Conservation (phyloP, 495 filamentous ascomycete species). For the Aspergillus sclerotiicarbonarius region DNA sequence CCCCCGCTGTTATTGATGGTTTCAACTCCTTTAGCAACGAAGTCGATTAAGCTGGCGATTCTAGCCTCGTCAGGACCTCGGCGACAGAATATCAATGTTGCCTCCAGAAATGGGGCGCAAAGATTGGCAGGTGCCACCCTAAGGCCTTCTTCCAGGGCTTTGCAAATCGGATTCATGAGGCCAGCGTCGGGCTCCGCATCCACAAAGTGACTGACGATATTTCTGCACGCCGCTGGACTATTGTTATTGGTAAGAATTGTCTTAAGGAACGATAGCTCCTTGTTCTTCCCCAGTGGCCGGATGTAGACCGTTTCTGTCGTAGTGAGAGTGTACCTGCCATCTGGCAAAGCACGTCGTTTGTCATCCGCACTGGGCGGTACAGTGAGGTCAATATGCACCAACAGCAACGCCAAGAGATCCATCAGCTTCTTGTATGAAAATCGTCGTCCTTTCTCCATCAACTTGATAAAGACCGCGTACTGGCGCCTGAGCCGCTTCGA, state of each 20-base stretch:
- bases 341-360: constrained; percentile 24
- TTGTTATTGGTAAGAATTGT: constrained; percentile 43
- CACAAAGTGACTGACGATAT: constrained; percentile 43
- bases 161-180: constrained; percentile 40
- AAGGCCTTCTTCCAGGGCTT: constrained; percentile 51
- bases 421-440: constrained; percentile 44
- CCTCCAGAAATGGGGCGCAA: constrained; percentile 53
- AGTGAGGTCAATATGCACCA: constrained; percentile 43
- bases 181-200: constrained; percentile 45
- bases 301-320: constrained; percentile 36
- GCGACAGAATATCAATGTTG: constrained; percentile 50
- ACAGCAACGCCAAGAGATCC: constrained; percentile 40
- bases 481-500: constrained; percentile 48
- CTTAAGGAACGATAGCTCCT: constrained; percentile 37
- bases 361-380: constrained; percentile 25
- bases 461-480: constrained; percentile 52
- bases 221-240: constrained; percentile 30
- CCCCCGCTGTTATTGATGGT: constrained; percentile 57
- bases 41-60: constrained; percentile 45
- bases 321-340: constrained; percentile 40
- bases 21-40: constrained; percentile 54
- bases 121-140: constrained; percentile 55
- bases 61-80: constrained; percentile 34
- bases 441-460: constrained; percentile 56
- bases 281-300: constrained; percentile 31